Evolutionary conservation across 2,329 filamentous ascomycete genomes (phyloP), one percentile per base, ranked within the genome.

Genomic region (Talaromyces sp.): DNA sequence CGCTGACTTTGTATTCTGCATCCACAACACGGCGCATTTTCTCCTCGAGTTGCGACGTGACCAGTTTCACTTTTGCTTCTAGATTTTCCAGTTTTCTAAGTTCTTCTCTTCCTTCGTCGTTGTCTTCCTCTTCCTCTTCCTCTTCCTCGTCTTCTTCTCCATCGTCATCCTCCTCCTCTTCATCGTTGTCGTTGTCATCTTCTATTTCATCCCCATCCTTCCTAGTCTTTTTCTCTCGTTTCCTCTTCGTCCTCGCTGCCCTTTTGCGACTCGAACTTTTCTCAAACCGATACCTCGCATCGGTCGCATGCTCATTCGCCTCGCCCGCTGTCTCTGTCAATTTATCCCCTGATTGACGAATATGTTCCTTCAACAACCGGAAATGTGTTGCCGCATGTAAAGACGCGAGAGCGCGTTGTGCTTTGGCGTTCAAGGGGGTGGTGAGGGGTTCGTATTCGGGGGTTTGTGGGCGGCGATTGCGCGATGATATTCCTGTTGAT

Each of bases 21-120:
- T 89, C 86, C 59, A 88, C 81, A 51, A 84, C 69, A 11, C 77
- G 73, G 15, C 85, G 78, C 66, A 87, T 79, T 46, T 74, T 76
- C 65, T 79, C 75, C 63, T 89, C 86, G 66, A 87, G 76, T 53
- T 77, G 75, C 28, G 71, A 68, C 1, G 83, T 87, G 63, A 83
- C 72, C 3, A 70, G 68, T 15, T 79, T 73, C 2, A 85, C 81
- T 57, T 77, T 74, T 19, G 72, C 69, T 57, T 77, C 73, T 15
- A 76, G 72, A 31, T 74, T 68, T 9, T 71, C 69, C 46, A 82
- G 62, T 57, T 75, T 72, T 25, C 71, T 45, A 7, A 37, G 22
- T 15, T 56, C 43, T 39, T 40, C 52, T 40, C 73, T 37, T 73
- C 70, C 15, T 74, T 67, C 22, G 13, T 70, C 67, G n/a, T 73